Conservation (phyloP, 2,329 filamentous ascomycete genomes). For the Colletotrichum salicis region DNA sequence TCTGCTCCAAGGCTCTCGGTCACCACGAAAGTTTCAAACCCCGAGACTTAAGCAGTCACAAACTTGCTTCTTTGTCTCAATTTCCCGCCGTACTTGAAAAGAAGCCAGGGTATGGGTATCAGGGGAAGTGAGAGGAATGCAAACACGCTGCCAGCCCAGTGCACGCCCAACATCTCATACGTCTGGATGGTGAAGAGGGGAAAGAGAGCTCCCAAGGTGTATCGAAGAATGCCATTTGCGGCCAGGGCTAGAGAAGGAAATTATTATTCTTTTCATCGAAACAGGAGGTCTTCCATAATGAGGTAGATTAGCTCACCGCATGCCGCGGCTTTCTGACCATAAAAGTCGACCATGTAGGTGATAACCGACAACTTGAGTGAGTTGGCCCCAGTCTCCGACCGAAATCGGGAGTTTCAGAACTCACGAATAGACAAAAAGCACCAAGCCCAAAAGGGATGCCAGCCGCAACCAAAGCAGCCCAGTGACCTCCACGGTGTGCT, state of each 20-base stretch:
- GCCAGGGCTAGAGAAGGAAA: slow-evolving; percentile 39
- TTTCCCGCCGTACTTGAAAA: slow-evolving; percentile 24
- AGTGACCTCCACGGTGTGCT: slow-evolving; percentile 40
- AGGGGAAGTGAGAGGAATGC: slow-evolving; percentile 36
- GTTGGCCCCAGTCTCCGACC: fast-evolving
- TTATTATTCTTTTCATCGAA: not conserved
- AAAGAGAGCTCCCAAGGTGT: slow-evolving; percentile 52
- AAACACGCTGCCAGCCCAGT: slow-evolving; percentile 45
- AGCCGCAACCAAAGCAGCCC: slow-evolving; percentile 35
- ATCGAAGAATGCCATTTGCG: slow-evolving; percentile 57
- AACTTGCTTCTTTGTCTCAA: slow-evolving; percentile 13
- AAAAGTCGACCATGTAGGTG: slow-evolving; percentile 38
- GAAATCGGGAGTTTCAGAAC: fast-evolving
- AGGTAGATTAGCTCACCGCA: slow-evolving; percentile 10
- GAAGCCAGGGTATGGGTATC: slow-evolving; percentile 37
- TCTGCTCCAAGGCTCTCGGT: not conserved
- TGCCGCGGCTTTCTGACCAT: slow-evolving; percentile 33
- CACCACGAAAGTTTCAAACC: fast-evolving
- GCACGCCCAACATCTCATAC: slow-evolving; percentile 48
- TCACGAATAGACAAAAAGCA: not conserved
- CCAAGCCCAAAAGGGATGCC: slow-evolving; percentile 34
- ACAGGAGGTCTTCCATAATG: not conserved
- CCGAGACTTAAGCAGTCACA: not conserved
- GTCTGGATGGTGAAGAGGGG: slow-evolving; percentile 56
- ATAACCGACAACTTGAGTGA: slow-evolving; percentile 18